Conservation (phyloP, 768 basidiomycete species). For the Cystobasidium onofrii region DNA sequence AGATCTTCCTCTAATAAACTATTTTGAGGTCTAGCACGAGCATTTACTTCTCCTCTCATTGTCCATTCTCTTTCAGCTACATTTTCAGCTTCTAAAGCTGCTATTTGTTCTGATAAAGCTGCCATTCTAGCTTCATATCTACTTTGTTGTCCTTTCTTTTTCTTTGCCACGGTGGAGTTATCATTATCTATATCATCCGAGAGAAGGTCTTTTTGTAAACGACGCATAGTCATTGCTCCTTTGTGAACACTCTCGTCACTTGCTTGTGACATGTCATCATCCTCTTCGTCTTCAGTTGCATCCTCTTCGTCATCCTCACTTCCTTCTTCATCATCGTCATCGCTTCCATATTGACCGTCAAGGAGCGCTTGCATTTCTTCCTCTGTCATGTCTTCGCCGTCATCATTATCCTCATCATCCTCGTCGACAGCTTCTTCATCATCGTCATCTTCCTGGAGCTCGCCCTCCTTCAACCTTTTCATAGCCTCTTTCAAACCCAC, state of each 20-base stretch:
- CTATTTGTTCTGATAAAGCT: constrained; percentile 67
- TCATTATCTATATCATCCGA: constrained; percentile 55
- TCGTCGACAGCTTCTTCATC: neutral
- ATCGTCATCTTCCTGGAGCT: constrained; percentile 16
- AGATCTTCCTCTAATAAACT: constrained; percentile 86
- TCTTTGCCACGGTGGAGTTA: neutral
- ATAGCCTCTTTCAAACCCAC: constrained; percentile 18
- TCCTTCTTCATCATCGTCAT: constrained; percentile 13
- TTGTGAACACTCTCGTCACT: constrained; percentile 40
- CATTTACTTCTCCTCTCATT: constrained; percentile 78
- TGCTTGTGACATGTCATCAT: constrained; percentile 31
- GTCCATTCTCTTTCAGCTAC: constrained; percentile 85
- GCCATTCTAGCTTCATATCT: constrained; percentile 71
- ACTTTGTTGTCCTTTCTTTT: constrained; percentile 54
- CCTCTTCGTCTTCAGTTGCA: constrained; percentile 11
- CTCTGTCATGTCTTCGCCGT: neutral
- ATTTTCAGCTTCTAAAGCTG: constrained; percentile 73
- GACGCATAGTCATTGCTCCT: constrained; percentile 54
- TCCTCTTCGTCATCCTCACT: constrained; percentile 20
- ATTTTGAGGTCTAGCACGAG: constrained; percentile 76
- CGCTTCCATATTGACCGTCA: constrained; percentile 4
- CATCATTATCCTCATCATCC: constrained; percentile 11
- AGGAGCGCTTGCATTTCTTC: neutral
- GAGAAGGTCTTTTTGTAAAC: constrained; percentile 70
- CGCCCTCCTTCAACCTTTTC: neutral